phyloP scores from a whole-genome alignment of 305 asterid genomes.

The Solanum chacoense region DNA sequence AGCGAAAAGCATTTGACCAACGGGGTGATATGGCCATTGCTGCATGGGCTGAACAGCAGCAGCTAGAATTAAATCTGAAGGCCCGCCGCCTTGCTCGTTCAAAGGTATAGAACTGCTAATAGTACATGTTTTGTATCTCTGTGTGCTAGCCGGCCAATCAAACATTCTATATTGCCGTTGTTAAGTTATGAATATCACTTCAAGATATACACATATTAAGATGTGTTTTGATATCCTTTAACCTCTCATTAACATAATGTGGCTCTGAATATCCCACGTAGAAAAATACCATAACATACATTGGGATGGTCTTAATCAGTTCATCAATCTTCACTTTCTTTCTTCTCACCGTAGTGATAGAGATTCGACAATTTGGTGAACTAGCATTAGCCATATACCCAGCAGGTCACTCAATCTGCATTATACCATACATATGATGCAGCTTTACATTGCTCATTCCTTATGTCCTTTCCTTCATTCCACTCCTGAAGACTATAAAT shows the following conservation, averaged over 20 bases:
- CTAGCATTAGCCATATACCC: neutral
- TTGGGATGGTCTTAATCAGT: neutral
- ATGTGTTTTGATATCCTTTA: neutral
- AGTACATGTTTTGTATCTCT: neutral
- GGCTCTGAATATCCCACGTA: neutral
- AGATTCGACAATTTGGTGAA: neutral
- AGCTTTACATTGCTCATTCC: neutral
- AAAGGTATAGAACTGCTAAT: slow-evolving; percentile 34
- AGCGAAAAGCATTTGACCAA: slow-evolving; percentile 90
- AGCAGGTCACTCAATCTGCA: neutral
- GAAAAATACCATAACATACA: neutral
- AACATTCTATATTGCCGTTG: neutral
- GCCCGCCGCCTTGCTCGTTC: slow-evolving; percentile 93
- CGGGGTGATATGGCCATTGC: slow-evolving; percentile 97
- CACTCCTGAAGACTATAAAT: neutral
- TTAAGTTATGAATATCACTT: neutral
- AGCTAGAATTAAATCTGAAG: slow-evolving; percentile 73
- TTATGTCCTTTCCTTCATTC: neutral
- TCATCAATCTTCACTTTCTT: neutral
- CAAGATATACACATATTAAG: neutral
- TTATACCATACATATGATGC: neutral
- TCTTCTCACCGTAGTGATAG: neutral
- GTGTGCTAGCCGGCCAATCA: neutral
- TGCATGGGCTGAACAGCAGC: slow-evolving; percentile 98
- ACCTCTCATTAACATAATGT: neutral